Conservation (phyloP, 2,329 filamentous ascomycete species). For the Torrubiellomyces zombiae region DNA sequence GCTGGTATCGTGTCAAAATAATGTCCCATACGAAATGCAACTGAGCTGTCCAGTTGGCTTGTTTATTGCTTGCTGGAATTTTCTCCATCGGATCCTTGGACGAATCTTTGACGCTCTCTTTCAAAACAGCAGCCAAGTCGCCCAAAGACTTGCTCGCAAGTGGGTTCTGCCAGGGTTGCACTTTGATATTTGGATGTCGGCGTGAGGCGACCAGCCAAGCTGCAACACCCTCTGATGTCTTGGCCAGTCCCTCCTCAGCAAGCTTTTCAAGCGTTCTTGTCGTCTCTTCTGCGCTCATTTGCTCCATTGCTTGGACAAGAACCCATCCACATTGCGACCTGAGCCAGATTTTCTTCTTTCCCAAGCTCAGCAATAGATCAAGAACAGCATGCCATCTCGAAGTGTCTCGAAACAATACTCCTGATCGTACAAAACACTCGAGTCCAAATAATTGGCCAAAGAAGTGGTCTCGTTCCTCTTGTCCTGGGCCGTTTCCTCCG, state of each 20-base stretch:
- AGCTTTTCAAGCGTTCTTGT: constrained; percentile 47
- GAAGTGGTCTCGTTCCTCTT: constrained; percentile 74
- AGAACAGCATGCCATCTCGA: constrained; percentile 52
- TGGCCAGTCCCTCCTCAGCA: constrained; percentile 47
- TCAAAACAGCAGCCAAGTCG: constrained; percentile 59
- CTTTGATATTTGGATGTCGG: constrained; percentile 44
- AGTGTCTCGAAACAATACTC: constrained; percentile 46
- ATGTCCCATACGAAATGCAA: constrained; percentile 80
- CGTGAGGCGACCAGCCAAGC: constrained; percentile 64
- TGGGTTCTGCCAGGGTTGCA: constrained; percentile 65
- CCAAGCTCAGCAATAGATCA: constrained; percentile 54
- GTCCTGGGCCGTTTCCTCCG: constrained; percentile 34
- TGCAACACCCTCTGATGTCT: constrained; percentile 76
- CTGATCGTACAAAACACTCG: constrained; percentile 70
- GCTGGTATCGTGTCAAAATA: constrained; percentile 42
- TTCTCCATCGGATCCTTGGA: constrained; percentile 26
- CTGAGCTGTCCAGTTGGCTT: constrained; percentile 63
- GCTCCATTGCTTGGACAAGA: constrained; percentile 53
- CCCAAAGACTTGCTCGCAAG: constrained; percentile 51
- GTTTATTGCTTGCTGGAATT: constrained; percentile 31
- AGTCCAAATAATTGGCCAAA: constrained; percentile 79
- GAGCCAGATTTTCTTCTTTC: constrained; percentile 74
- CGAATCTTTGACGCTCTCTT: constrained; percentile 48
- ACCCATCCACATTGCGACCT: constrained; percentile 76
- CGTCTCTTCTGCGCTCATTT: constrained; percentile 40